Percentiles rank a stretch among this genome's conserved stretches.
Evolutionary conservation across 2,329 filamentous ascomycete species (phyloP).

Genomic region (Paracoccidioides lutzii): DNA sequence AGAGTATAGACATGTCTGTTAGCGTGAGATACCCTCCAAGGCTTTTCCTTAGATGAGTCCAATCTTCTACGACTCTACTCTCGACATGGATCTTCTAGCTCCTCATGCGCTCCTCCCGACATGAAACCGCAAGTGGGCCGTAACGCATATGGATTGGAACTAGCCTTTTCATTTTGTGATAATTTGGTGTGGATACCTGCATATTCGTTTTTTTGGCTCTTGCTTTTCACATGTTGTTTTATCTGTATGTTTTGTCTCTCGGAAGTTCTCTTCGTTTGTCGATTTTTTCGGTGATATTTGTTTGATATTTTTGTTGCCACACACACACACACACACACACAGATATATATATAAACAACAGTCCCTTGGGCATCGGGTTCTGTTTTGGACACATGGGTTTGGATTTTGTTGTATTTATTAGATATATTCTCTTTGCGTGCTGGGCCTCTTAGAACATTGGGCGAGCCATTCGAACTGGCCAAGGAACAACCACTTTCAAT

Average conservation of each 20-base stretch:
- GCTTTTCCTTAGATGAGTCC: not conserved
- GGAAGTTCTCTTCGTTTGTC: not conserved
- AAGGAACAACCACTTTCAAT: not conserved
- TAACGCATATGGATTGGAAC: not conserved
- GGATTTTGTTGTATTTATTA: not conserved
- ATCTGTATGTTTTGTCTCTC: not conserved
- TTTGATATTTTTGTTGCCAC: not conserved
- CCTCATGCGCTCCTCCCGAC: not conserved
- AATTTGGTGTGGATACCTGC: not conserved
- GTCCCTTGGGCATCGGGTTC: not conserved
- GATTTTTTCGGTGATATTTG: not conserved
- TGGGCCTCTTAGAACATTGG: conserved; percentile 1
- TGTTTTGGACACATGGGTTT: not conserved
- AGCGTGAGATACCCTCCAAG: not conserved
- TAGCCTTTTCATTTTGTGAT: not conserved
- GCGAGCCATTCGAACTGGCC: conserved; percentile 1
- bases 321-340: too few relatives aligned
- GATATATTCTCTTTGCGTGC: not conserved
- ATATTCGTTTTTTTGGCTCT: not conserved
- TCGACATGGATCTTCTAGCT: not conserved
- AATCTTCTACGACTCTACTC: not conserved
- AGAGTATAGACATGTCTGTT: not conserved
- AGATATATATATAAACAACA: not conserved
- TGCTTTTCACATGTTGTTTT: not conserved
- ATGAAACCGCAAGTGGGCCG: too few relatives aligned